Conservation (phyloP, 164 flowering plant species). For the Platanus orientalis region DNA sequence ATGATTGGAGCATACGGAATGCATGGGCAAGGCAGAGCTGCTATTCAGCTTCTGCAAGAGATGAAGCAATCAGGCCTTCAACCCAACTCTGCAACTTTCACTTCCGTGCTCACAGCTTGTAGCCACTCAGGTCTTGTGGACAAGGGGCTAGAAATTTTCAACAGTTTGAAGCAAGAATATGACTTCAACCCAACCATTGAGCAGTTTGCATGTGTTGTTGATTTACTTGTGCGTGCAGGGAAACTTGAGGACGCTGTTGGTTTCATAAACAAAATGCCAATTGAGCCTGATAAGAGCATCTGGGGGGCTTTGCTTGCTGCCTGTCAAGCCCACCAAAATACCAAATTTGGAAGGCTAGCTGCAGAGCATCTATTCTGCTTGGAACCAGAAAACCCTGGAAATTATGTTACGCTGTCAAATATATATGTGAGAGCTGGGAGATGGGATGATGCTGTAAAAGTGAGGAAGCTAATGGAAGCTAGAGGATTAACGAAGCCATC, state of each 20-base stretch:
- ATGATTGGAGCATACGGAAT: conserved; percentile 46
- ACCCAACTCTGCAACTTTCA: conserved; percentile 46
- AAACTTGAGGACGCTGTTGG: conserved; percentile 38
- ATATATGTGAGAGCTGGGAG: conserved; percentile 44
- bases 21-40: conserved; percentile 41
- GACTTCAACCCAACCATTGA: conserved; percentile 34
- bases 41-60: conserved; percentile 35
- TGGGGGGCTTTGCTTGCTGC: conserved; percentile 60
- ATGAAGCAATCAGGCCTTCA: conserved; percentile 30
- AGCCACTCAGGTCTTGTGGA: conserved; percentile 60
- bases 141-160: conserved; percentile 45
- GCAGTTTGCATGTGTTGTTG: conserved; percentile 52
- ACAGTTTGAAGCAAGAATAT: conserved; percentile 27
- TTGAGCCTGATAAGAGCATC: conserved; percentile 34
- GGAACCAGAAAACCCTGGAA: conserved; percentile 54
- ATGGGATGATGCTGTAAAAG: conserved; percentile 40
- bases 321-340: conserved; percentile 33
- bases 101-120: conserved; percentile 50
- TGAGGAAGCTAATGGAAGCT: conserved; percentile 46
- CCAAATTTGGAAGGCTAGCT: conserved; percentile 34
- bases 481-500: conserved; percentile 41
- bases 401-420: conserved; percentile 48
- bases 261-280: conserved; percentile 35
- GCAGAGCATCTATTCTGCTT: conserved; percentile 42
- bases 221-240: conserved; percentile 47